Evolutionary conservation across 495 filamentous ascomycete genomes (phyloP).

Genomic region (Penicillium coffeae): DNA sequence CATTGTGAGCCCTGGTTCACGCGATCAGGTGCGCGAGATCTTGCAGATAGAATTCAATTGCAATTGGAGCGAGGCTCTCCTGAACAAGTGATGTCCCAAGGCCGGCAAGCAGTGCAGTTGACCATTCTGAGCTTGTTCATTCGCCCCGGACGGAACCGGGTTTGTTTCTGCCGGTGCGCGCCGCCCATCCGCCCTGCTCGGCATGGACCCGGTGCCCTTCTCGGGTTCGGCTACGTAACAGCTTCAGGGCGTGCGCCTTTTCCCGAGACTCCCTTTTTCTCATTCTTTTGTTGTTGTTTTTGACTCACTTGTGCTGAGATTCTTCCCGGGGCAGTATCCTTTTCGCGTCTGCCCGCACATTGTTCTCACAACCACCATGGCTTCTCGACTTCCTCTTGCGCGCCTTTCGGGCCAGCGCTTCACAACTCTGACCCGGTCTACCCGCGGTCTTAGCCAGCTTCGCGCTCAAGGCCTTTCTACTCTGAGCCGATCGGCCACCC

Average conservation of each 20-base stretch:
- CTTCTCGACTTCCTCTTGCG: slow-evolving; percentile 39
- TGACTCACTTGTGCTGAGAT: neutral
- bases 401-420: slow-evolving; percentile 36
- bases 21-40: neutral
- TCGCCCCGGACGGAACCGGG: slow-evolving; percentile 15
- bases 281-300: slow-evolving; percentile 1
- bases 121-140: slow-evolving; percentile 27
- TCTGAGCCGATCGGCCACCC: slow-evolving; percentile 14
- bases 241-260: slow-evolving; percentile 14
- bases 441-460: slow-evolving; percentile 23
- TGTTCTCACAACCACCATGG: slow-evolving; percentile 26
- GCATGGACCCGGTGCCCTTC: slow-evolving; percentile 20
- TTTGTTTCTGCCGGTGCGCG: slow-evolving; percentile 4
- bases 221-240: slow-evolving; percentile 27
- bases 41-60: neutral
- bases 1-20: slow-evolving; percentile 29
- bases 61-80: slow-evolving; percentile 1
- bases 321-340: neutral
- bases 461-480: slow-evolving; percentile 25
- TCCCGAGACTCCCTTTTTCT: slow-evolving; percentile 5
- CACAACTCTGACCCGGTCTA: slow-evolving; percentile 26
- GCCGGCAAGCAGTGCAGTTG: slow-evolving; percentile 9
- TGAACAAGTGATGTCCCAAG: slow-evolving; percentile 4
- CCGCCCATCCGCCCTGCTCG: slow-evolving; percentile 23
- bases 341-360: neutral